phyloP scores from a whole-genome alignment of 306 rosid genomes.

The Trifolium fragiferum region DNA sequence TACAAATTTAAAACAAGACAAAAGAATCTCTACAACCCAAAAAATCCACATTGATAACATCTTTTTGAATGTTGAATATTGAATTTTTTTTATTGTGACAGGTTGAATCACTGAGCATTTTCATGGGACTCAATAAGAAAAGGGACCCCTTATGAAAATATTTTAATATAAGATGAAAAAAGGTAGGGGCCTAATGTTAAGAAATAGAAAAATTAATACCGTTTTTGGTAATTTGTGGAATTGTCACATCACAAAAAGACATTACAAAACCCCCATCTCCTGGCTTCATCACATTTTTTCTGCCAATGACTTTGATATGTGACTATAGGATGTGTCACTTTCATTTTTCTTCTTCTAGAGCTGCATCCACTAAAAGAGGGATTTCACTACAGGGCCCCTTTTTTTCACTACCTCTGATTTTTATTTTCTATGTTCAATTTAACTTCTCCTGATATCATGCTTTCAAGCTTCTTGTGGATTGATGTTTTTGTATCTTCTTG shows the following conservation, averaged over 20 bases:
- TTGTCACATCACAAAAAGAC: constrained; percentile 78
- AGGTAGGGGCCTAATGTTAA: constrained; percentile 56
- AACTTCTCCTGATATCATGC: constrained; percentile 42
- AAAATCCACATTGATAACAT: constrained; percentile 30
- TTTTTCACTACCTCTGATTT: constrained; percentile 57
- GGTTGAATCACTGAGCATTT: constrained; percentile 19
- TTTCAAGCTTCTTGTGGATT: constrained; percentile 7
- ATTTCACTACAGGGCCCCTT: constrained; percentile 63
- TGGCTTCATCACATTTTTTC: constrained; percentile 23
- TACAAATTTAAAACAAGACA: constrained; percentile 35
- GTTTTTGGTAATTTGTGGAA: constrained; percentile 57
- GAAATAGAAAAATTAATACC: constrained; percentile 52
- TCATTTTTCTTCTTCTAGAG: constrained; percentile 71
- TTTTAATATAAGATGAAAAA: constrained; percentile 67
- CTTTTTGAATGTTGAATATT: constrained; percentile 34
- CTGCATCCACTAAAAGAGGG: constrained; percentile 86
- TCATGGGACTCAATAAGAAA: constrained; percentile 50
- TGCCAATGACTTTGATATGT: constrained; percentile 64
- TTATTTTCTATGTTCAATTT: constrained; percentile 21
- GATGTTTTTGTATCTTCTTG: not conserved
- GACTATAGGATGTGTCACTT: constrained; percentile 61
- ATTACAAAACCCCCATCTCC: constrained; percentile 53
- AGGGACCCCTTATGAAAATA: constrained; percentile 47
- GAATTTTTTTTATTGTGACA: constrained; percentile 8
- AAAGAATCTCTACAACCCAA: constrained; percentile 44